These are phyloP conservation scores for Solanum hybrid DNA, from an alignment of 305 asterid genomes.

Conservation along the genomic window DNA sequence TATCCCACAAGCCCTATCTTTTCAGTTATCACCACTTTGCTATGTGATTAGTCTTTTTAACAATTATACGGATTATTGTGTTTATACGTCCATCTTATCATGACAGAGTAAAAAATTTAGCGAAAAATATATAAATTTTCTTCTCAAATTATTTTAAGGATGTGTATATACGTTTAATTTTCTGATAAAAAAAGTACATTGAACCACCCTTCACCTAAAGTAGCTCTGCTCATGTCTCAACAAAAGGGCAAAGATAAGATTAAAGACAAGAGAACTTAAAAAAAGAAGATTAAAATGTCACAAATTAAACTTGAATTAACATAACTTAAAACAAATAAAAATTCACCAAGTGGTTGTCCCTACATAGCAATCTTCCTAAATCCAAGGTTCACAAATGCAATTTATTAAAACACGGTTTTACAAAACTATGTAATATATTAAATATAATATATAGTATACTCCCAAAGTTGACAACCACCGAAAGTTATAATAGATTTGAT, in stretches of 20 bases:
- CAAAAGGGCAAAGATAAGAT: background rate
- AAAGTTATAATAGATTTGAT: constrained; percentile 6
- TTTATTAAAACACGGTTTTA: background rate
- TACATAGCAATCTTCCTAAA: background rate
- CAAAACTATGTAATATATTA: background rate
- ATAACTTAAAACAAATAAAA: background rate
- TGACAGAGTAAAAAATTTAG: fast-evolving
- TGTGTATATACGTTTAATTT: fast-evolving
- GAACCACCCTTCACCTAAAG: too few species aligned
- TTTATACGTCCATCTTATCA: background rate
- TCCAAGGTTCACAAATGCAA: background rate
- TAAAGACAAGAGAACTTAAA: background rate
- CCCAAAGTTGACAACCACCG: constrained; percentile 18
- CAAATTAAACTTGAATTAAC: background rate
- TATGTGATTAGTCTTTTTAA: background rate
- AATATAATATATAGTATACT: background rate
- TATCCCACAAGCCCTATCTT: background rate
- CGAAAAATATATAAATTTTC: background rate
- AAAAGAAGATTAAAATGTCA: background rate
- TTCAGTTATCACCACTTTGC: background rate
- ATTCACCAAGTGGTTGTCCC: background rate
- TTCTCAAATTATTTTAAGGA: background rate
- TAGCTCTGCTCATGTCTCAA: background rate
- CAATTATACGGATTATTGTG: background rate
- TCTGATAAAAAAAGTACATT: background rate